These are phyloP conservation scores for Lecanicillium sp. DNA, from an alignment of 2,329 filamentous ascomycete species.

Conservation along the genomic window DNA sequence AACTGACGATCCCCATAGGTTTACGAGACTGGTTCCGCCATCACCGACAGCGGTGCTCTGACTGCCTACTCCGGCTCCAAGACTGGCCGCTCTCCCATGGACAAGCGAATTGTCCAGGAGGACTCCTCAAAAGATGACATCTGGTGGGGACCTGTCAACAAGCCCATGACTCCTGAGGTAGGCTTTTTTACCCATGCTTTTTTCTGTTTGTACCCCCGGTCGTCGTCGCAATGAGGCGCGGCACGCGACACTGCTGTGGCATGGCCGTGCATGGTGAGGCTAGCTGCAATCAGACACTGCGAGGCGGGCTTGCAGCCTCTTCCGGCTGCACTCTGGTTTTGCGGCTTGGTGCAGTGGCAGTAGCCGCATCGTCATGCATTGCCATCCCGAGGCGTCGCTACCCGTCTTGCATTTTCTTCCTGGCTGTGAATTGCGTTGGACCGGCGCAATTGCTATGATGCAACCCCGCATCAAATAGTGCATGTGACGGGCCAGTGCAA, in stretches of 20 bases:
- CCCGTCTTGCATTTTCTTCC: not conserved
- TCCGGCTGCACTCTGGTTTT: not conserved
- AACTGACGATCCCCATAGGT: constrained; percentile 27
- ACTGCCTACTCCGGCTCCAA: constrained; percentile 98
- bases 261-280: constrained; percentile 1
- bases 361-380: not conserved
- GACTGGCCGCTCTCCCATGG: constrained; percentile 91
- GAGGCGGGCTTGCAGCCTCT: not conserved
- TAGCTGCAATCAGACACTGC: not conserved
- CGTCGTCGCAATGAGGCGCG: not conserved
- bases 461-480: constrained; percentile 11
- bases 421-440: not conserved
- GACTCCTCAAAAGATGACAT: constrained; percentile 80
- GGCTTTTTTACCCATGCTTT: constrained; percentile 24
- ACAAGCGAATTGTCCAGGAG: constrained; percentile 97
- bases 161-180: constrained; percentile 96
- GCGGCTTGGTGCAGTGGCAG: not conserved
- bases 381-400: not conserved
- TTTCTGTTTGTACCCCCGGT: constrained; percentile 15
- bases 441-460: constrained; percentile 2
- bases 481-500: constrained; percentile 7
- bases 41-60: constrained; percentile 89
- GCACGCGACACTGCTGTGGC: constrained; percentile 5
- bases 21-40: constrained; percentile 95
- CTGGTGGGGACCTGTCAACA: constrained; percentile 99